These are phyloP conservation scores for Macadamia integrifolia DNA, from an alignment of 164 flowering plant species.

Conservation along the genomic window DNA sequence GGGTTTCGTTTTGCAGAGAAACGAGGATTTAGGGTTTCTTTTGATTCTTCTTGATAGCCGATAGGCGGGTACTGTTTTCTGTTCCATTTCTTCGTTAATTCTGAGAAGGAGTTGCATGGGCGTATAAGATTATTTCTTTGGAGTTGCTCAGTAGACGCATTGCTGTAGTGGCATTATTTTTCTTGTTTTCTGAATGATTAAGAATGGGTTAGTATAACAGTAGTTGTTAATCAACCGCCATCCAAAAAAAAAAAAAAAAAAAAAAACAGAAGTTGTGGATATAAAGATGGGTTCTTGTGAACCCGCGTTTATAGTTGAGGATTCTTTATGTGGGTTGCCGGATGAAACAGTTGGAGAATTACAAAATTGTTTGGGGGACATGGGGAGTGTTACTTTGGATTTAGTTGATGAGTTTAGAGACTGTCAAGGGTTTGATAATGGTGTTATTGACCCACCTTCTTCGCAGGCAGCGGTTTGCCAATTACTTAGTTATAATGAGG, in stretches of 20 bases:
- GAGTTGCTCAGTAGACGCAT: constrained; percentile 12
- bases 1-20: constrained; percentile 8
- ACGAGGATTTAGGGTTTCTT: constrained; percentile 7
- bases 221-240: background rate
- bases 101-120: background rate
- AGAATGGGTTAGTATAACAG: constrained; percentile 4
- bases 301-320: constrained; percentile 10
- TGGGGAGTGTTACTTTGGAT: background rate
- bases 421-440: constrained; percentile 4
- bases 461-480: background rate
- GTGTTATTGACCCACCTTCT: constrained; percentile 8
- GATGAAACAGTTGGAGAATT: background rate
- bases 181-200: constrained; percentile 1
- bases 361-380: background rate
- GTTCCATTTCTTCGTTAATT: background rate
- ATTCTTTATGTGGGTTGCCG: constrained; percentile 5
- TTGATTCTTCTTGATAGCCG: background rate
- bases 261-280: background rate
- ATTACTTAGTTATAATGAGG: background rate
- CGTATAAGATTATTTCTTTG: background rate
- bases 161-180: background rate
- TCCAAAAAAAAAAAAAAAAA: no score
- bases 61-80: constrained; percentile 5
- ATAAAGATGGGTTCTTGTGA: constrained; percentile 28
- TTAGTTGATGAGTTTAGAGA: constrained; percentile 3